Evolutionary conservation across 768 basidiomycete species (phyloP), one percentile per base, ranked within the genome.

Genomic region (Boletus huronensis): DNA sequence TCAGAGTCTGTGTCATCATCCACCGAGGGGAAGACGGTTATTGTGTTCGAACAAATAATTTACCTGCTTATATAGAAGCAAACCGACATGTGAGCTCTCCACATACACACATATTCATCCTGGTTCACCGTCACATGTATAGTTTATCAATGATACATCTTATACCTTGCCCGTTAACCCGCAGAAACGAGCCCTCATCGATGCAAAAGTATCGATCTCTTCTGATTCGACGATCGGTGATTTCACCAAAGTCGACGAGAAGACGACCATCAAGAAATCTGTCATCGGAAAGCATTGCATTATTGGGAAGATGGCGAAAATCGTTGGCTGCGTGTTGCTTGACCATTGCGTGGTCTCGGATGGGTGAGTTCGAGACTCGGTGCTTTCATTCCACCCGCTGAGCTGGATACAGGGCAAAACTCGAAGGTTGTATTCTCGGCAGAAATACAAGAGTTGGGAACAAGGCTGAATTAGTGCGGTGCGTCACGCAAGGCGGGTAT

Each of bases 331-430:
- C 60, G 81, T 96, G 7, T 68, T 98, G 23, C 77, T 94, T 59
- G 95, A 97, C 65, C 93, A 96, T 63, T 95, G 93, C 62, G 80
- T 90, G 5, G 74, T 98, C 13, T 88, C 82, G 40, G 93, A 96
- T 54, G 92, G 93, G 94, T 93, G 58, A 56, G 61, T 19, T 11
- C 7, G 9, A 9, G 11, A 8, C 34, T 10, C 11, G 3, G 8
- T 14, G 17, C 38, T 23, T 31, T 48, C 29, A 14, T 25, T 49
- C 48, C 35, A 35, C 19, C 5, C 11, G n/a, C 55, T 57, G 11
- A 67, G 10, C 23, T 38, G 43, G 43, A 54, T 59, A 3, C 57
- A 91, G 90, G 2, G 88, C 82, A 5, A 91, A 87, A 70, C 69
- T 93, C 2, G 90, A 92, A 16, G 82, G 83, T 10, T 90, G 82